Base-by-base conservation (phyloP, 2,329 filamentous ascomycete genomes). In the Elsinoe fawcettii region DNA sequence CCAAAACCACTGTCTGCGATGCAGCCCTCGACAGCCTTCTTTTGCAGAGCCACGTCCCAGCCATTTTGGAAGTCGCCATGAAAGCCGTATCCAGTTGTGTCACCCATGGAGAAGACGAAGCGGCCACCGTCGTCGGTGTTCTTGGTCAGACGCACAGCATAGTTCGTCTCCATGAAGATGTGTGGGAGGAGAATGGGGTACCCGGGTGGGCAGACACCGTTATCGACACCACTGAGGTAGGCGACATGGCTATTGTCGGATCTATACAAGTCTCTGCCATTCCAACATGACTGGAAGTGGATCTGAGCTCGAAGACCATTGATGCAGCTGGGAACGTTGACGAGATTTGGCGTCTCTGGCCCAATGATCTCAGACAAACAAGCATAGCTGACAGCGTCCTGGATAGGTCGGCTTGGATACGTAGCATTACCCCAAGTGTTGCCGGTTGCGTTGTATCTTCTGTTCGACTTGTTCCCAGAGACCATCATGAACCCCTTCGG, bases 41-140 rank as follows among this genome's bases (percentile, higher is more conserved):
- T 63, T 32, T 77, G 69, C 14, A 74, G 68, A 12, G 61, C 63
- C 47, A 66, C 63, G 51, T 77, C 69, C 73, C 75, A 77, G n/a
- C 76, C 77, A 51, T 78, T 78, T 59, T 76, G 69, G 60, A 80
- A 80, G 57, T 80, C 79, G 5, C 75, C 79, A 59, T 81, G 79
- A 62, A 79, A 76, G 2, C 77, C 77, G 60, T 75, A 79, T 5
- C 78, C 77, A 2, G 75, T 79, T 3, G 71, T 68, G 59, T 79
- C 77, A 20, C 76, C 74, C 58, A 73, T 73, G 0, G 75, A 69
- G 60, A 76, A 78, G 36, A 77, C 70, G 60, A 75, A 78, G 3
- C 69, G 65, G 22, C 71, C 73, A 23, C 63, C 65, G 5, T 70
- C 30, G 56, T 64, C 34, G 62, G 68, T 53, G 60, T 67, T 49